Percentiles rank a stretch among this genome's conserved stretches.
phyloP scores from a whole-genome alignment of 2,329 filamentous ascomycete species.

The Beauveria medogensis region DNA sequence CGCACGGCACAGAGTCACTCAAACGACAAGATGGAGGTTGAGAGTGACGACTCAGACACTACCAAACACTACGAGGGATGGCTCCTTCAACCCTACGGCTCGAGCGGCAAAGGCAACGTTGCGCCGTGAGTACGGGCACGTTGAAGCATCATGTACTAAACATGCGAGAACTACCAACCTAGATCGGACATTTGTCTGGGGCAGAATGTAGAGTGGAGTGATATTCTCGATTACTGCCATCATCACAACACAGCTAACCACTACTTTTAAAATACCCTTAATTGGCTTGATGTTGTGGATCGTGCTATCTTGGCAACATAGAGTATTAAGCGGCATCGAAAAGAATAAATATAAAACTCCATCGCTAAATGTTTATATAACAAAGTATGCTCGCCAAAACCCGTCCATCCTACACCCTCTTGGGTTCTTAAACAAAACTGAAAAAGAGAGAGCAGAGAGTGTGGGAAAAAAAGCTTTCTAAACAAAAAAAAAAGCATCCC shows the following conservation, averaged over 20 bases:
- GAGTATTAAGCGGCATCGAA: no score
- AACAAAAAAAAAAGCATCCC: not conserved
- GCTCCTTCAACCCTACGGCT: constrained; percentile 29
- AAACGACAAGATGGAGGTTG: not conserved
- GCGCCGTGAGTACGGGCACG: constrained; percentile 5
- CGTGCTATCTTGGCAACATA: not conserved
- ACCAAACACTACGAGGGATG: constrained; percentile 30
- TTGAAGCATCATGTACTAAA: not conserved
- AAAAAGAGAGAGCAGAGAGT: not conserved
- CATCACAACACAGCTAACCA: not conserved
- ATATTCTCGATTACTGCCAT: not conserved
- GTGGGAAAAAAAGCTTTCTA: not conserved
- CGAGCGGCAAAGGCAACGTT: constrained; percentile 15
- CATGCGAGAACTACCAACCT: not conserved
- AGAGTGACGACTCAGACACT: constrained; percentile 18
- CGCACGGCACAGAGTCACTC: not conserved
- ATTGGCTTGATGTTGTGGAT: not conserved
- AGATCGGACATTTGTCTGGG: not conserved
- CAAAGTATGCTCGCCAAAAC: no score
- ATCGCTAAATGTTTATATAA: no score
- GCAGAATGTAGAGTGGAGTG: not conserved
- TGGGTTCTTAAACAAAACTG: not conserved
- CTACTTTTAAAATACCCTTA: not conserved
- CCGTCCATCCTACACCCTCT: no score
- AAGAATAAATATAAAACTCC: no score